Evolutionary conservation across 495 filamentous ascomycete genomes (phyloP), one percentile per base, ranked within the genome.

Genomic region (Xanthoparmelia taractica): DNA sequence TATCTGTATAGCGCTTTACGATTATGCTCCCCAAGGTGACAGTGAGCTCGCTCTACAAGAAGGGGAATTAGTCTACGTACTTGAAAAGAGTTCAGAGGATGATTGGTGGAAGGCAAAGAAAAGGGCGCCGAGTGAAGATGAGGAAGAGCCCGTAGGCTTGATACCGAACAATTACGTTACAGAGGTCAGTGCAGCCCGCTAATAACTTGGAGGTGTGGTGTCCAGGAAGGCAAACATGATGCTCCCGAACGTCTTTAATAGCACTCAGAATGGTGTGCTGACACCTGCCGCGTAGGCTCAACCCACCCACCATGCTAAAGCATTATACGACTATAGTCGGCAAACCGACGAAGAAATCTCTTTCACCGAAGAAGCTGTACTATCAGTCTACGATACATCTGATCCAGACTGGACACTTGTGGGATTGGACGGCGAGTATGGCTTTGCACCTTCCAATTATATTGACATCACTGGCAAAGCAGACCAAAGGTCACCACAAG

Each of bases 51-150:
- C 86, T 66, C 88, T 99, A 65, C 77, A 79, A 61, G 93, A 97
- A 70, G 94, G 92, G 62, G 95, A 99, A 73, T 68, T 97, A 56
- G 83, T 99, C 47, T 97, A 93, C 73, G 80, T 99, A 38, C 79
- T 97, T 57, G 91, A 97, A 68, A 96, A 96, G 79, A 91, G 85
- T 72, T 73, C 76, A 34, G 92, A 96, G 8, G 93, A 97, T 78
- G 90, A 90, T 71, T 97, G 93, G 93, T 97, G 93, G 93, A 96
- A 89, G 73, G 92, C 89, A 25, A 97, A 97, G 81, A 97, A 96
- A 83, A 96, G 92, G 82, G 90, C 89, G 37, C 82, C 83, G n/a
- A 82, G 75, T 48, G 91, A 95, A 29, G 94, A 96, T 60, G 92
- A 97, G 37, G 94, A 97, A 58, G 94, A 98, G 73, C 94, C 94